Percentiles rank a stretch among this genome's conserved stretches.
These are phyloP conservation scores for Nicotiana paniculata DNA, from an alignment of 257 asterid genomes.

Conservation along the genomic window DNA sequence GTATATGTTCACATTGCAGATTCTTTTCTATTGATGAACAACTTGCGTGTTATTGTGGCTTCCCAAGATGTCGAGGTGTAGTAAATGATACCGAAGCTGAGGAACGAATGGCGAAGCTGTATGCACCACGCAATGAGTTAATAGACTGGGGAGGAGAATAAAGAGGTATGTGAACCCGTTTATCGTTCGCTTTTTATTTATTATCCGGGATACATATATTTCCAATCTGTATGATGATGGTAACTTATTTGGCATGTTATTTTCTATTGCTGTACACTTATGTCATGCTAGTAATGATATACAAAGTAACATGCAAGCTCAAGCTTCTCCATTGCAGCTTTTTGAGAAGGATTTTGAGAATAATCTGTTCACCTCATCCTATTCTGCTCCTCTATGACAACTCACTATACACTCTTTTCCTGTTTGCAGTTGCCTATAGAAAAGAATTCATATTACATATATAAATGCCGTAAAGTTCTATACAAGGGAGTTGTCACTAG, in stretches of 20 bases:
- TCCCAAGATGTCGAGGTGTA: slow-evolving; percentile 83
- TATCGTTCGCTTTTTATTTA: background rate
- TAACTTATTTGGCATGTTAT: background rate
- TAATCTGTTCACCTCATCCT: background rate
- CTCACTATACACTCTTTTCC: background rate
- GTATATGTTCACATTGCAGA: slow-evolving; percentile 34
- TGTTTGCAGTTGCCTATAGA: background rate
- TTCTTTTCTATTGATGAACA: slow-evolving; percentile 74
- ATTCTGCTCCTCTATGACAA: background rate
- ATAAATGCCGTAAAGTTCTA: background rate
- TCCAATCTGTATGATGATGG: background rate
- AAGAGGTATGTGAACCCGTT: slow-evolving; percentile 32
- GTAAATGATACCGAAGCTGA: slow-evolving; percentile 88
- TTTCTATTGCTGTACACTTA: background rate
- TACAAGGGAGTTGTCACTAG: background rate
- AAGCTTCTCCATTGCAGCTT: background rate
- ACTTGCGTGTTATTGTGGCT: slow-evolving; percentile 83
- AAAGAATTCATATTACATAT: background rate
- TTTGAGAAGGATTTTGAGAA: background rate
- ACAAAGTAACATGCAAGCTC: background rate
- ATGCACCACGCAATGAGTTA: slow-evolving; percentile 61
- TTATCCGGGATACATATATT: background rate
- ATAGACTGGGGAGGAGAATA: slow-evolving; percentile 75
- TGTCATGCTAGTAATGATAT: background rate
- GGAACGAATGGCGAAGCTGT: slow-evolving; percentile 54